phyloP scores from a whole-genome alignment of 75 land plant genomes.

The Chamaecyparis obtusa region DNA sequence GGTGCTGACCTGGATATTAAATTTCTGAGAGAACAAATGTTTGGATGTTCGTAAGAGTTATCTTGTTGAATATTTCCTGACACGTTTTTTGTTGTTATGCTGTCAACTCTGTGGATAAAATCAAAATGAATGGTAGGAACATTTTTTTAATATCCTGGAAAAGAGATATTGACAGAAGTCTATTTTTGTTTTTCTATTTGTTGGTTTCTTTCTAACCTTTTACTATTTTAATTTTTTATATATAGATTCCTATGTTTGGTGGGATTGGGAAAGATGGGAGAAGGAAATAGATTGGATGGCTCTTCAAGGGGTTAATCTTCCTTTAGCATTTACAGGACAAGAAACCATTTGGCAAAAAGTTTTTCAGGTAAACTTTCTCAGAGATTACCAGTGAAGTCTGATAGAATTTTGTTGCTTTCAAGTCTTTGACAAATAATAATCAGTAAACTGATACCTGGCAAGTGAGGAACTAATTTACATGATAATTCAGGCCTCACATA shows the following conservation, averaged over 20 bases:
- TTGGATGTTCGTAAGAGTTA: neutral
- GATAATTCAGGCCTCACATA: neutral
- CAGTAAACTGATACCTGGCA: neutral
- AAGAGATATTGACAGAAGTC: neutral
- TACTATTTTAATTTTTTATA: neutral
- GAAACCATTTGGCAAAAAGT: constrained; percentile 95
- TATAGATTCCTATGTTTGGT: constrained; percentile 92
- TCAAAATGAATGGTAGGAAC: neutral
- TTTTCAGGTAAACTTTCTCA: constrained; percentile 58
- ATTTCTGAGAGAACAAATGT: neutral
- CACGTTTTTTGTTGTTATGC: too few relatives aligned
- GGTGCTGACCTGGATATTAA: neutral
- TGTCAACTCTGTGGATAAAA: neutral
- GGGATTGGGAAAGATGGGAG: constrained; percentile 97
- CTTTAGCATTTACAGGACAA: constrained; percentile 92
- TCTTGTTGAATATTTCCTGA: neutral
- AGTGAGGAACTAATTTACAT: neutral
- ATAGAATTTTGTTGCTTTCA: neutral
- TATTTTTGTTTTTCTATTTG: neutral
- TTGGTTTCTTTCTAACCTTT: constrained; percentile 1
- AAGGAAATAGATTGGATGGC: constrained; percentile 99
- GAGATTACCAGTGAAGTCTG: neutral
- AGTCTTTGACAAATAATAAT: neutral
- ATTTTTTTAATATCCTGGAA: neutral
- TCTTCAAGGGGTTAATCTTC: constrained; percentile 92